Percentiles rank a stretch among this genome's conserved stretches.
Conservation (phyloP, 352 stramenopile species). For the Phytophthora pini region DNA sequence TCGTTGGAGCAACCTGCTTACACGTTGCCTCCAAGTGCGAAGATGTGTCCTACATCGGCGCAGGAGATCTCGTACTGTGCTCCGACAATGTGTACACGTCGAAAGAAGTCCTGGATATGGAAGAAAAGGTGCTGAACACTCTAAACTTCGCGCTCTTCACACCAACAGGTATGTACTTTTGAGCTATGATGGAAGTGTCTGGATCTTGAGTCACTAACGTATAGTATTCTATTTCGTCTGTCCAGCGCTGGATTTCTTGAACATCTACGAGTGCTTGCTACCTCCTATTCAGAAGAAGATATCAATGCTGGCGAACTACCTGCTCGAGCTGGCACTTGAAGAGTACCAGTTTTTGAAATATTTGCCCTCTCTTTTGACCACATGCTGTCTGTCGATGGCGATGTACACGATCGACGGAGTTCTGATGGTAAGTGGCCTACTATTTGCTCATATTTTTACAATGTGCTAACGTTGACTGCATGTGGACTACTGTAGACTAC, state of each 20-base stretch:
- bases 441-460: slow-evolving; percentile 1
- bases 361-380: slow-evolving; percentile 81
- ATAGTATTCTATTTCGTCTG: no score
- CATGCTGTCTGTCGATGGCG: slow-evolving; percentile 87
- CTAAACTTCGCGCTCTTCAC: slow-evolving; percentile 91
- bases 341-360: slow-evolving; percentile 90
- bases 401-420: slow-evolving; percentile 88
- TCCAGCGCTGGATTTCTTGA: slow-evolving; percentile 87
- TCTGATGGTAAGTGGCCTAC: slow-evolving; percentile 59
- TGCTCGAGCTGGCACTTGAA: slow-evolving; percentile 87
- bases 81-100: slow-evolving; percentile 92
- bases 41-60: slow-evolving; percentile 93
- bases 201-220: not conserved
- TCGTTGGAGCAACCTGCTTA: slow-evolving; percentile 89
- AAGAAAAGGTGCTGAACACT: slow-evolving; percentile 92
- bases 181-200: not conserved
- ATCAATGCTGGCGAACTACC: slow-evolving; percentile 89
- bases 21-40: slow-evolving; percentile 93
- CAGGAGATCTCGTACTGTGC: slow-evolving; percentile 91
- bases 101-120: slow-evolving; percentile 90
- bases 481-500: slow-evolving; percentile 51
- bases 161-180: slow-evolving; percentile 66
- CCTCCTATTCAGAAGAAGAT: slow-evolving; percentile 85
- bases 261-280: slow-evolving; percentile 91
- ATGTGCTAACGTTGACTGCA: not conserved